Conservation (phyloP, 2,329 filamentous ascomycete species). For the Penicillium psychrosexuale region DNA sequence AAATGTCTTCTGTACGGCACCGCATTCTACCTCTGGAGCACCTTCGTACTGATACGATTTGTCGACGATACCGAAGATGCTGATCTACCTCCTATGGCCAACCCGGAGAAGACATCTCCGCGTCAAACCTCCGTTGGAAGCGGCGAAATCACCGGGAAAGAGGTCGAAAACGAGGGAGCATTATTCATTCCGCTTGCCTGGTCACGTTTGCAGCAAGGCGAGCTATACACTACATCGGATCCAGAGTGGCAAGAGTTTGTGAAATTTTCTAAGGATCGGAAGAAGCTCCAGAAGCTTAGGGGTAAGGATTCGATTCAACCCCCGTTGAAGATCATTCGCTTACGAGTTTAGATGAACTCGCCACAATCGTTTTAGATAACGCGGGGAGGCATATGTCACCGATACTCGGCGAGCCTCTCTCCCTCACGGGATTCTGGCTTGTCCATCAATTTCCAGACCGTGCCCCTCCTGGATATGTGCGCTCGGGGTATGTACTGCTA, state of each 20-base stretch:
- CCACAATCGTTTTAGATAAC: constrained; percentile 42
- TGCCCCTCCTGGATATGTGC: constrained; percentile 59
- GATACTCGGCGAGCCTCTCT: constrained; percentile 50
- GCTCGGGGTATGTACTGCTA: constrained; percentile 54
- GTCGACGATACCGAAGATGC: constrained; percentile 25
- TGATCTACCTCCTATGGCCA: constrained; percentile 13
- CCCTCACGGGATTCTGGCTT: constrained; percentile 56
- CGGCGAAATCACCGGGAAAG: constrained; percentile 8
- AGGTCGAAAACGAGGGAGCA: constrained; percentile 44
- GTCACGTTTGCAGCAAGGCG: constrained; percentile 37
- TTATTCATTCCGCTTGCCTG: constrained; percentile 62
- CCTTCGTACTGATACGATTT: constrained; percentile 31
- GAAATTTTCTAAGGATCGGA: constrained; percentile 54
- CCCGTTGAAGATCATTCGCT: constrained; percentile 1
- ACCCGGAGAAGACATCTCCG: neutral
- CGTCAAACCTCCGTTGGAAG: neutral
- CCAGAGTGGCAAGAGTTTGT: constrained; percentile 64
- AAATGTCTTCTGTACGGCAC: constrained; percentile 32
- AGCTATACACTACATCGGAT: constrained; percentile 42
- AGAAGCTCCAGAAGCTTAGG: constrained; percentile 50
- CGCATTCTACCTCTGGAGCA: constrained; percentile 35
- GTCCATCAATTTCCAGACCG: constrained; percentile 59
- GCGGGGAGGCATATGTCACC: constrained; percentile 45
- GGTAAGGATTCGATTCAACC: constrained; percentile 25
- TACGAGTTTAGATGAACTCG: constrained; percentile 46